Evolutionary conservation across 345 rosid genomes (phyloP), one percentile per base, ranked within the genome.

Genomic region (Hypericum androsaemum): DNA sequence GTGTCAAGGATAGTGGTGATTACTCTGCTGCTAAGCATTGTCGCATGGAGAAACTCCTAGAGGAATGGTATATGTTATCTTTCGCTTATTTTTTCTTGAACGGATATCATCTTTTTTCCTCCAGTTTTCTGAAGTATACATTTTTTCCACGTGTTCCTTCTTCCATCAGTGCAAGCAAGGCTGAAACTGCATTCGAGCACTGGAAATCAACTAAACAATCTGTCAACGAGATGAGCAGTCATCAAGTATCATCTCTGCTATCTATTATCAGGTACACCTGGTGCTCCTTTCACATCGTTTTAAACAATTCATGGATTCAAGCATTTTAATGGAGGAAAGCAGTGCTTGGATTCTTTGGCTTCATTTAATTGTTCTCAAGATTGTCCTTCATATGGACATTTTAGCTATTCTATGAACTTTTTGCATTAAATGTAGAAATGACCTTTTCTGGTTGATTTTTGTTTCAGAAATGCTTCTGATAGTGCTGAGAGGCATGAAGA

Each of bases 11-110:
- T 40, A 59, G 70, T 68, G 78, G 86, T 22, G 85, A 77, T 71
- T 75, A 74, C 68, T 74, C 85, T 44, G 88, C 94, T 58, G 90
- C 84, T 52, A 94, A 94, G 70, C 99, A 94, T 72, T 86, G 95
- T 71, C 86, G 90, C 43, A 83, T 94, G 83, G 97, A 88, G 69
- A 61, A 63, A 52, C 80, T 94, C 57, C 59, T 86, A 57, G 87
- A 86, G 70, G 74, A 88, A 66, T 77, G 95, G 99, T 94, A 70
- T 66, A 74, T 43, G 60, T 11, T 8, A 11, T 6, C 28, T 35
- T 61, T 16, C 36, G 15, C n/a, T 10, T 8, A 16, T 41, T 46
- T 16, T 45, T 10, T 46, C 36, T 16, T 39, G 50, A 8, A 37
- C 17, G 6, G 10, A 7, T n/a, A n/a, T n/a, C n/a, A n/a, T n/a